Evolutionary conservation across 768 basidiomycete genomes (phyloP).

Genomic region (Filobasidium wieringae): DNA sequence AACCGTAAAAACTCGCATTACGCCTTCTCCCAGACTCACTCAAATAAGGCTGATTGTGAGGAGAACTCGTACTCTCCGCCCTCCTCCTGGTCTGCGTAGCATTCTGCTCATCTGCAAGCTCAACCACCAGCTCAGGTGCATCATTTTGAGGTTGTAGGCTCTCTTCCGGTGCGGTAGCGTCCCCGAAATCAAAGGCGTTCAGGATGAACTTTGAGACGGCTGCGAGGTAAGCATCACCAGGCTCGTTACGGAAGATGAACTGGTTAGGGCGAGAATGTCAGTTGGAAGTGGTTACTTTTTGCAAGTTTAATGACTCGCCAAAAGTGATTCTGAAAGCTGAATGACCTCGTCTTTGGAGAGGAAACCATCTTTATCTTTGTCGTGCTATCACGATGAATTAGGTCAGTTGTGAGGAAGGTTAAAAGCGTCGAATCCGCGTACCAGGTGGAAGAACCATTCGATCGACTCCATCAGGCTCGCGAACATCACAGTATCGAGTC

Average conservation of each 20-base stretch:
- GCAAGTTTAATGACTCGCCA: conserved; percentile 49
- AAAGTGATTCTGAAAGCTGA: conserved; percentile 82
- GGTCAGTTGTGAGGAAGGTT: background rate
- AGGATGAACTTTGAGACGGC: conserved; percentile 95
- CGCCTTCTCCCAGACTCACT: conserved; percentile 68
- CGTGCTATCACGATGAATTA: conserved; percentile 21
- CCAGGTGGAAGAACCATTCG: conserved; percentile 91
- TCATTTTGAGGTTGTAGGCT: conserved; percentile 15
- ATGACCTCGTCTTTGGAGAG: conserved; percentile 93
- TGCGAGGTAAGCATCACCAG: conserved; percentile 90
- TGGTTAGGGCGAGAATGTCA: conserved; percentile 31
- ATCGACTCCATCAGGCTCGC: conserved; percentile 97
- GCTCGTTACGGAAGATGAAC: conserved; percentile 97
- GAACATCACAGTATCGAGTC: conserved; percentile 83
- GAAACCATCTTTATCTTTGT: conserved; percentile 85
- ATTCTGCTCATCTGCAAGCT: conserved; percentile 15
- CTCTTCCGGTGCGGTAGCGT: conserved; percentile 46
- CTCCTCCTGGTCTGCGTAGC: conserved; percentile 39
- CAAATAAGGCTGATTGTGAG: conserved; percentile 78
- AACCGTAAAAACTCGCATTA: conserved; percentile 6
- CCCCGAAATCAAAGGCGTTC: conserved; percentile 95
- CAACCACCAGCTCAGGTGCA: conserved; percentile 9
- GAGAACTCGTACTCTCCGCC: conserved; percentile 39
- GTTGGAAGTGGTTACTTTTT: conserved; percentile 2
- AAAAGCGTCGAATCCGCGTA: conserved; percentile 2